Conservation (phyloP, 2,329 filamentous ascomycete species). For the Immersiporthe knoxdaviesiana region DNA sequence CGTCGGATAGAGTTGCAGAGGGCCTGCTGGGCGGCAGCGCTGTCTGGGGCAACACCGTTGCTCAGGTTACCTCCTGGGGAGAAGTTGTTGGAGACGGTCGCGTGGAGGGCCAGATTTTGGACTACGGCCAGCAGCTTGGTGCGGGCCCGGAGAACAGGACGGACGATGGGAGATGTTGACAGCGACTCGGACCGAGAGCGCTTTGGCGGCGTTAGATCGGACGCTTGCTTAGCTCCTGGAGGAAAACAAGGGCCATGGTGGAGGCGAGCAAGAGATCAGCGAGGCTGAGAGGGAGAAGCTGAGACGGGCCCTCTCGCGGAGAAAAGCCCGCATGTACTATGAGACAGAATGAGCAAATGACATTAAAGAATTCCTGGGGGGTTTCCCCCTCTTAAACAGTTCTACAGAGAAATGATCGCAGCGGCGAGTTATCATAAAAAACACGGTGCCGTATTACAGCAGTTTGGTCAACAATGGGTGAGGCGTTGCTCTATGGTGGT, state of each 20-base stretch:
- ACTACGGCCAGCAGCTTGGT: background rate
- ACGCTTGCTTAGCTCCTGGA: background rate
- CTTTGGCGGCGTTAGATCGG: background rate
- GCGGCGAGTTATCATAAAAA: background rate
- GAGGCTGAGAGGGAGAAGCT: conserved; percentile 1
- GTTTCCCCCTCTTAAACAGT: background rate
- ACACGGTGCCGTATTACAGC: too few relatives aligned
- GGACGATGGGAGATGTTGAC: background rate
- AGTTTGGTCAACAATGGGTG: background rate
- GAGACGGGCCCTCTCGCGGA: background rate
- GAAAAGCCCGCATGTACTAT: background rate
- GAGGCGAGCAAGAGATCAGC: conserved; percentile 1
- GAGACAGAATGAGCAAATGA: background rate
- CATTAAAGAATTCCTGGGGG: background rate
- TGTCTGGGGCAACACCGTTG: background rate
- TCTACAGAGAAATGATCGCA: background rate
- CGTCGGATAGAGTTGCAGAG: background rate
- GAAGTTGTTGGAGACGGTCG: background rate
- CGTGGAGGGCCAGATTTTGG: background rate
- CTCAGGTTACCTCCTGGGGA: background rate
- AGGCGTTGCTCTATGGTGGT: background rate
- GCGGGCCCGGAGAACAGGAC: background rate
- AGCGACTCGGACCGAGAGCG: background rate
- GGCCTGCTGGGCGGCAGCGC: background rate
- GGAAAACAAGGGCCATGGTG: background rate